A percentile compares a stretch with the other conserved stretches of the same genome.
phyloP scores from a whole-genome alignment of 2,329 filamentous ascomycete genomes.

The Apiospora pterosperma region DNA sequence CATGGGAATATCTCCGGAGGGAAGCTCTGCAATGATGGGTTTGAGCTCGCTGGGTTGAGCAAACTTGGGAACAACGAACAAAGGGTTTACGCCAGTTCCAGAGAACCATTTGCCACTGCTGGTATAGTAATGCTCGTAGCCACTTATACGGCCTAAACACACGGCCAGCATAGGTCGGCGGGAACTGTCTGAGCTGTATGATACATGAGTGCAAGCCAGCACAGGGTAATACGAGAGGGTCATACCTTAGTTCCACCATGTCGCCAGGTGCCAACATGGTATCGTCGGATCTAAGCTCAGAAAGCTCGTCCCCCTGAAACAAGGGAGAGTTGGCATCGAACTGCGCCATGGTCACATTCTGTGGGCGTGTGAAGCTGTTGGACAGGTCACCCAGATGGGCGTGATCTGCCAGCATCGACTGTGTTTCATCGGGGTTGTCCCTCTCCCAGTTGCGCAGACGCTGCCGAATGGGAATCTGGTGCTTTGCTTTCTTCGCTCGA shows the following conservation, averaged over 20 bases:
- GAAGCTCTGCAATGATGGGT: slow-evolving; percentile 36
- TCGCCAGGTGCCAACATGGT: slow-evolving; percentile 40
- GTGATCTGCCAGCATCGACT: slow-evolving; percentile 24
- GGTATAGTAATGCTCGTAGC: slow-evolving; percentile 52
- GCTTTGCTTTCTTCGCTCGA: neutral
- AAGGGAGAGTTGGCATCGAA: slow-evolving; percentile 27
- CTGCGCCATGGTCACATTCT: slow-evolving; percentile 24
- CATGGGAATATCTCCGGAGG: slow-evolving; percentile 22
- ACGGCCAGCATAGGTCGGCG: slow-evolving; percentile 48
- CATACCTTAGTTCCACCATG: slow-evolving; percentile 45
- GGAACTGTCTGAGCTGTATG: slow-evolving; percentile 30
- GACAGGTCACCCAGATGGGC: slow-evolving; percentile 21
- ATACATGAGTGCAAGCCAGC: slow-evolving; percentile 9
- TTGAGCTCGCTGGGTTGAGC: slow-evolving; percentile 36
- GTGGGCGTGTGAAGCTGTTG: slow-evolving; percentile 34
- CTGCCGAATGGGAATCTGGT: slow-evolving; percentile 32
- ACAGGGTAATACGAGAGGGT: neutral
- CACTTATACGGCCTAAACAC: slow-evolving; percentile 49
- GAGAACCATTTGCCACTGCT: slow-evolving; percentile 49
- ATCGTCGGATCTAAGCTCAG: slow-evolving; percentile 30
- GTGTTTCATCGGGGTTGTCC: slow-evolving; percentile 27
- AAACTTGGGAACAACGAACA: slow-evolving; percentile 50
- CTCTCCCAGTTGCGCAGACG: slow-evolving; percentile 39
- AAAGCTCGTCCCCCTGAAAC: slow-evolving; percentile 33
- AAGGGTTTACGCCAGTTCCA: slow-evolving; percentile 36